phyloP scores from a whole-genome alignment of 2,329 filamentous ascomycete genomes.

The Apiospora hydei region DNA sequence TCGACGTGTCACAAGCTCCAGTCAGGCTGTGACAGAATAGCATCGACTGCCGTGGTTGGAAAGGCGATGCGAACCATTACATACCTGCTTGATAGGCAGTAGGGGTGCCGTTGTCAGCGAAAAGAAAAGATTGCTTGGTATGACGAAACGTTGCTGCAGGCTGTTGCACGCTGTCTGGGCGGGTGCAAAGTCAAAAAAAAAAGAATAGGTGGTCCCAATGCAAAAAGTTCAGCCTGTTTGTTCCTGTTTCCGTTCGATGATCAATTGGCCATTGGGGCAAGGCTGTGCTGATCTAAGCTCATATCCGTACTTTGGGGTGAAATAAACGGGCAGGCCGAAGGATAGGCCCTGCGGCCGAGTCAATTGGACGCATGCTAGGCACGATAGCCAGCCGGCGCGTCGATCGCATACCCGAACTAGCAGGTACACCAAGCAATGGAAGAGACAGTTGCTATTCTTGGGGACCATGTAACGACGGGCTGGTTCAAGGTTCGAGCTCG shows the following conservation, averaged over 20 bases:
- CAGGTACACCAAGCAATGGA: constrained; percentile 1
- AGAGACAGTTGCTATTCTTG: constrained; percentile 11
- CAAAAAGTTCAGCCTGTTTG: background rate
- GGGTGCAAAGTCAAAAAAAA: constrained; percentile 2
- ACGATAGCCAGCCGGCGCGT: background rate
- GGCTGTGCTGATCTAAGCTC: constrained; percentile 9
- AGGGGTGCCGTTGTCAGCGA: background rate
- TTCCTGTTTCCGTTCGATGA: background rate
- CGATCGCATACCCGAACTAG: constrained; percentile 16
- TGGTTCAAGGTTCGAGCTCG: background rate
- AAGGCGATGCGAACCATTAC: constrained; percentile 14
- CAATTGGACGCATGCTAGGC: constrained; percentile 1
- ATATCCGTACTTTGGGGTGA: background rate
- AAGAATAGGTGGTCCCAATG: background rate
- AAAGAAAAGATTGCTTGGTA: background rate
- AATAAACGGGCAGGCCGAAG: constrained; percentile 14
- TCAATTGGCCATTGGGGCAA: background rate
- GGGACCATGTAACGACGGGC: background rate
- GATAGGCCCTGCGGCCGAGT: background rate
- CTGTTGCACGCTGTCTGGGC: background rate
- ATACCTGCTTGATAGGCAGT: background rate
- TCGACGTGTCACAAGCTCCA: constrained; percentile 16
- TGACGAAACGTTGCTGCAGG: constrained; percentile 6
- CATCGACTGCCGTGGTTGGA: constrained; percentile 4
- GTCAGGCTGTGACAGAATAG: constrained; percentile 9